Conservation (phyloP, 2,329 filamentous ascomycete species). For the Colletotrichum tabaci region DNA sequence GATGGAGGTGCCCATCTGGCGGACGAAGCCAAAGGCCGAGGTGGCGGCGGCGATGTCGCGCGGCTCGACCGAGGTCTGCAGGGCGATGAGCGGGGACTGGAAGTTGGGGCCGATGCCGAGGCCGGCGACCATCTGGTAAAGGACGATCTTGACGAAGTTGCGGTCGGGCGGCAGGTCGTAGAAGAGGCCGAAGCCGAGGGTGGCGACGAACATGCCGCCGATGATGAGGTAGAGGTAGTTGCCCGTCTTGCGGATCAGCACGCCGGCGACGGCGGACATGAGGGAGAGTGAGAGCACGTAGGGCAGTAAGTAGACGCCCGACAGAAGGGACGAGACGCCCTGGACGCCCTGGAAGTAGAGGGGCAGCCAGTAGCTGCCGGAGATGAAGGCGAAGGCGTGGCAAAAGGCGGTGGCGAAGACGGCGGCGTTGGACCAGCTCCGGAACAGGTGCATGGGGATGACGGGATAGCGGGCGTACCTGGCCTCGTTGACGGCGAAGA, state of each 20-base stretch:
- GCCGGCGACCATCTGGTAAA: conserved; percentile 73
- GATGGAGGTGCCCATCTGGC: conserved; percentile 70
- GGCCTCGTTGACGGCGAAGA: conserved; percentile 75
- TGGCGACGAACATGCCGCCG: conserved; percentile 67
- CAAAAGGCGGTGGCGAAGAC: conserved; percentile 63
- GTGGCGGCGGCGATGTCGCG: conserved; percentile 75
- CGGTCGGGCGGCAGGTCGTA: conserved; percentile 68
- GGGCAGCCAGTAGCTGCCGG: conserved; percentile 78
- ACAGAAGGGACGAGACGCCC: conserved; percentile 72
- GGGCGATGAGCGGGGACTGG: conserved; percentile 73
- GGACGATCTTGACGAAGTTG: conserved; percentile 62
- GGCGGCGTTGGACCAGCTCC: conserved; percentile 68
- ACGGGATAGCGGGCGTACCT: conserved; percentile 76
- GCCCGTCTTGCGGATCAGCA: conserved; percentile 67
- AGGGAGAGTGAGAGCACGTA: conserved; percentile 67
- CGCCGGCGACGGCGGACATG: conserved; percentile 58
- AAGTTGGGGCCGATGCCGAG: conserved; percentile 75
- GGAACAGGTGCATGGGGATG: conserved; percentile 77
- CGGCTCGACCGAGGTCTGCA: conserved; percentile 74
- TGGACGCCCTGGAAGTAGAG: conserved; percentile 81
- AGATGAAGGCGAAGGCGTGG: conserved; percentile 73
- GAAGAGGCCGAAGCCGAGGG: conserved; percentile 71
- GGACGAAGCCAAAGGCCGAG: conserved; percentile 72
- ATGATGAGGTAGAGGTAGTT: conserved; percentile 70
- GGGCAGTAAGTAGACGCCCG: conserved; percentile 74